Base-by-base conservation (phyloP, 768 basidiomycete genomes). In the Suillus plorans region DNA sequence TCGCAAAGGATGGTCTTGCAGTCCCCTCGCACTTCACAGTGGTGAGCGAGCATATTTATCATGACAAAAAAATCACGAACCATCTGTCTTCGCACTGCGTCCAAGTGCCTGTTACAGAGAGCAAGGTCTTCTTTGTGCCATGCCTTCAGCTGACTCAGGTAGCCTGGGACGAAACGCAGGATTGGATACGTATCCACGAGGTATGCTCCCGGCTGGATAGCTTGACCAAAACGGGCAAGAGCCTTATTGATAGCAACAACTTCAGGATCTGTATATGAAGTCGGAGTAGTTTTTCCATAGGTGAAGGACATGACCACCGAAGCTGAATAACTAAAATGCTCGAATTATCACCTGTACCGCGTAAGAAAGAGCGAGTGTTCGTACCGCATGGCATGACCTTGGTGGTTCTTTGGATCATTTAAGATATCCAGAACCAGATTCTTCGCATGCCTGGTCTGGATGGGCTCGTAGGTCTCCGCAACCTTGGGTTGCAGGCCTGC, bases 101-200 rank as follows among this genome's bases (percentile, higher is more conserved):
- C 68, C 14, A 80, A 37, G 63, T 77, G 78, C 0, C 72, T 64
- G 16, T 66, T 44, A 62, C 76, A 81, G 42, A 81, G 66, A 1
- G 53, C 67, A 13, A 78, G 70, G 65, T 82, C 81, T 57, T 80
- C 77, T 37, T 67, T 18, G 67, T 89, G 88, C 45, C 85, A 86
- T 4, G 78, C 75, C 64, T 79, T 80, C 7, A 90, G 74, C 64
- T 85, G 81, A 4, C 80, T 79, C 14, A 87, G 77, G 67, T 88
- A 72, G 9, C 69, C 69, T 1, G 74, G 74, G 14, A 75, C 42
- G 10, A 71, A 71, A 59, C 53, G 60, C 1, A 75, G 61, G 37
- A 70, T 66, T 5, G 74, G 74, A 41, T 64, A 70, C 5, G 64
- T 61, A 50, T 75, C 74, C 34, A 75, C 72, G 22, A 72, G 69